Evolutionary conservation across 495 filamentous ascomycete genomes (phyloP), one percentile per base, ranked within the genome.

Genomic region (Xanthoparmelia taractica): DNA sequence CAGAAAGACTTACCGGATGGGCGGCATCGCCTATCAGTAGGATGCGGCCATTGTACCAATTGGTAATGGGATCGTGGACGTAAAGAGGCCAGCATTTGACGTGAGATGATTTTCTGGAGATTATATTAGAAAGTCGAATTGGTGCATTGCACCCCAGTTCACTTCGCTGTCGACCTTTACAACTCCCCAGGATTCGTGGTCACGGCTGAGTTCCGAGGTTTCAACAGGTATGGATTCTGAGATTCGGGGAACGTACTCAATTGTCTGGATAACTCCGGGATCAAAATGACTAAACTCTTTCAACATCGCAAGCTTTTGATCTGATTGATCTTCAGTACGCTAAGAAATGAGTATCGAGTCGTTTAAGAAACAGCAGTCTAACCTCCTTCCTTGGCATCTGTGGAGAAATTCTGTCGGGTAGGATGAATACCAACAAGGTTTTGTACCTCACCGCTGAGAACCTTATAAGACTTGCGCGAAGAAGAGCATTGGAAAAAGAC

Each of bases 1-100:
- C 27, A 54, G 40, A 18, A 20, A 60, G 43, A 34, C 66, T 45
- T 66, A 82, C 80, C 12, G 80, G 75, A 70, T 83, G 80, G 18
- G 78, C 80, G 4, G 80, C 80, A 61, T 82, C 80, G 17, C 80
- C 79, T 13, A 79, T 71, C 8, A 81, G 69, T 12, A 77, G 66
- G 40, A 80, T 61, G 29, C 71, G 75, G 5, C 71, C 72, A 27
- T 74, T 75, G 29, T 66, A 64, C 74, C 77, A 80, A 4, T 62
- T 72, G 25, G 55, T 27, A 12, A 73, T 62, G 0, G 73, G 73
- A 11, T 70, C 61, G 10, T 74, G 75, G 40, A 73, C 74, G 17
- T 74, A 72, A n/a, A 83, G 68, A 41, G 73, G 75, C 79, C 79
- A 82, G 1, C 75, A 72, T 62, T 80, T 80, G 29, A 81, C 65